phyloP scores from a whole-genome alignment of 2,329 filamentous ascomycete species.

The Pseudogymnoascus sp. region DNA sequence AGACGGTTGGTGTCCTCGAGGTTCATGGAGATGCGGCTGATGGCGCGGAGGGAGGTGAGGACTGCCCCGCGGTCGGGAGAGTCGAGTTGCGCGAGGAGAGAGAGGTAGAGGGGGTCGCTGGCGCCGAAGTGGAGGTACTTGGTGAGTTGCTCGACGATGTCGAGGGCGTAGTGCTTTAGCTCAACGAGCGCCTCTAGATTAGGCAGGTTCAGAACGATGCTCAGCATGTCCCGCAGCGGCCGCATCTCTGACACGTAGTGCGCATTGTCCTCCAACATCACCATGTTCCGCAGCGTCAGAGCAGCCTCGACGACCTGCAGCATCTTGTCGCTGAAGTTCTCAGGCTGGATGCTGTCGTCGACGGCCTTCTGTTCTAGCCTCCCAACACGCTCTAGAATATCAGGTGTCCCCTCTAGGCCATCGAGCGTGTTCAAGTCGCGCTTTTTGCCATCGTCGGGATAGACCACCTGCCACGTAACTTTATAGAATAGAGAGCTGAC shows the following conservation, averaged over 20 bases:
- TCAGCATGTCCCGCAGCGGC: constrained; percentile 70
- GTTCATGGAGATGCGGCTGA: constrained; percentile 83
- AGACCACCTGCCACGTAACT: constrained; percentile 71
- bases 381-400: constrained; percentile 64
- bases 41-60: constrained; percentile 67
- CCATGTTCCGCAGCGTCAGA: constrained; percentile 88
- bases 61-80: constrained; percentile 75
- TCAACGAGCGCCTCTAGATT: constrained; percentile 65
- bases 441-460: constrained; percentile 50
- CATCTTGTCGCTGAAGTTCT: constrained; percentile 60
- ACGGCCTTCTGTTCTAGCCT: constrained; percentile 46
- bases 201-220: constrained; percentile 73
- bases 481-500: constrained; percentile 73
- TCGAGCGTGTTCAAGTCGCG: constrained; percentile 49
- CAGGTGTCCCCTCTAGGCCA: constrained; percentile 55
- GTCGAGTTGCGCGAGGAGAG: constrained; percentile 54
- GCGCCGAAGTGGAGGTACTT: constrained; percentile 66
- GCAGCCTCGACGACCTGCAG: constrained; percentile 77
- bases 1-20: constrained; percentile 71
- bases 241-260: constrained; percentile 67
- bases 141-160: constrained; percentile 85
- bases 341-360: constrained; percentile 62
- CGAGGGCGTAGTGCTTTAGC: constrained; percentile 81
- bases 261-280: constrained; percentile 85
- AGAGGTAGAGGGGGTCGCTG: constrained; percentile 70